phyloP scores from a whole-genome alignment of 2,329 filamentous ascomycete species.

The Aciculosporium take region DNA sequence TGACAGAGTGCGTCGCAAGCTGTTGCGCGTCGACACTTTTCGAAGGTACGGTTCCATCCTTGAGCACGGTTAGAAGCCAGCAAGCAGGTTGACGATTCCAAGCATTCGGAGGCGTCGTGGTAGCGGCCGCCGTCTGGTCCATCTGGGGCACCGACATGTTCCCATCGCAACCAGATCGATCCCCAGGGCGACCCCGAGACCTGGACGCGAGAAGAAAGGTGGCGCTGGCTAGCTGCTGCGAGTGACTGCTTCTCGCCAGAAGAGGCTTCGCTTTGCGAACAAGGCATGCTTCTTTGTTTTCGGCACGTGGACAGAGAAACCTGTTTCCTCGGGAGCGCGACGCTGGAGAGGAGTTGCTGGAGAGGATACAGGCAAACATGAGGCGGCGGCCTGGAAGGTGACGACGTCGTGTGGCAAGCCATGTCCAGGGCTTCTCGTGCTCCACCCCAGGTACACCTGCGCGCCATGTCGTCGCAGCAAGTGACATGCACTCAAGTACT shows the following conservation, averaged over 20 bases:
- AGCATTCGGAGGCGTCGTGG: constrained; percentile 72
- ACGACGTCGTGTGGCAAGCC: neutral
- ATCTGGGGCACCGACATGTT: constrained; percentile 84
- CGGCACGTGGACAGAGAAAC: constrained; percentile 23
- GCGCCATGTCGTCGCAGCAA: no score
- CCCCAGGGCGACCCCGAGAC: constrained; percentile 56
- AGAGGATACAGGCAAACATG: constrained; percentile 33
- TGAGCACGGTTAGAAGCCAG: no score
- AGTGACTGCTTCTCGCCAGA: no score
- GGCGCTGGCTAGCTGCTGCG: constrained; percentile 69
- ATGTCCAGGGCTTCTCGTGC: no score
- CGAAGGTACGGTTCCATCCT: constrained; percentile 31
- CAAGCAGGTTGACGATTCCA: neutral
- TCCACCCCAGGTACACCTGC: no score
- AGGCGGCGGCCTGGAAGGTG: constrained; percentile 23
- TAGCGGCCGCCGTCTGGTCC: constrained; percentile 65
- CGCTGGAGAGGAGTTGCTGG: constrained; percentile 31
- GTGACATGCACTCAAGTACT: no score
- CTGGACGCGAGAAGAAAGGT: constrained; percentile 72
- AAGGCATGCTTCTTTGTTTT: no score
- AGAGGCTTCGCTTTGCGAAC: no score
- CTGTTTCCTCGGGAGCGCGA: constrained; percentile 29
- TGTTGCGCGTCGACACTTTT: no score
- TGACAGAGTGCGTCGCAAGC: neutral
- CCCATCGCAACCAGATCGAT: constrained; percentile 60